phyloP scores from a whole-genome alignment of 371 early-diverging fungal species.

The Actinomortierella ambigua region DNA sequence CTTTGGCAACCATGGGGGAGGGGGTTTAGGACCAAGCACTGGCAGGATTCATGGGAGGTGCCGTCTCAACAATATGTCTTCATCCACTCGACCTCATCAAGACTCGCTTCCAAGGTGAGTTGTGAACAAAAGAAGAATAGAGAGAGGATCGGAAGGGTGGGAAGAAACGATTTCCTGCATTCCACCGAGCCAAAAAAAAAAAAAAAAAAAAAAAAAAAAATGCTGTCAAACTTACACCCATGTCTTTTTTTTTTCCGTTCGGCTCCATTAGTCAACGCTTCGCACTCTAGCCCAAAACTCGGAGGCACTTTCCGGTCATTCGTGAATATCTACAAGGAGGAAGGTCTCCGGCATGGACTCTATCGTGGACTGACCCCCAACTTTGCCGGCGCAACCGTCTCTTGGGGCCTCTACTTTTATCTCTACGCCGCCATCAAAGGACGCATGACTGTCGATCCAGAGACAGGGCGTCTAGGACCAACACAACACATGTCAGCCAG shows the following conservation, averaged over 20 bases:
- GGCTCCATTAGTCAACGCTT: slow-evolving; percentile 53
- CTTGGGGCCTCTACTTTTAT: slow-evolving; percentile 96
- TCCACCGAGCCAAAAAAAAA: neutral
- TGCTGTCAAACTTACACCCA: neutral
- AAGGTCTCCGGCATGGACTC: slow-evolving; percentile 71
- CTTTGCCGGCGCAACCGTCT: slow-evolving; percentile 88
- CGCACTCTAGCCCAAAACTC: slow-evolving; percentile 52
- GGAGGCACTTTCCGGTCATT: slow-evolving; percentile 77
- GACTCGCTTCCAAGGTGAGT: slow-evolving; percentile 85
- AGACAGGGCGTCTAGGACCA: slow-evolving; percentile 61
- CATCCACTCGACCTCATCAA: slow-evolving; percentile 95
- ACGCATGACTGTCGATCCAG: slow-evolving; percentile 67
- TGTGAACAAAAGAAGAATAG: neutral
- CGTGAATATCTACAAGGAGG: slow-evolving; percentile 56
- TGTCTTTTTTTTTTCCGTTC: neutral
- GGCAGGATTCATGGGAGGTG: slow-evolving; percentile 88
- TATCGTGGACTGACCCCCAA: slow-evolving; percentile 93
- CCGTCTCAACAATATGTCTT: slow-evolving; percentile 78
- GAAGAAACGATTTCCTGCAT: neutral
- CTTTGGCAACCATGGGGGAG: too few relatives aligned
- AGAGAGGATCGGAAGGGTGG: neutral
- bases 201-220: neutral
- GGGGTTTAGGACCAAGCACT: slow-evolving; percentile 87
- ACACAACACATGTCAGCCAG: slow-evolving; percentile 80
- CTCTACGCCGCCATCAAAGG: slow-evolving; percentile 65